Evolutionary conservation across 169 alveolate genomes (phyloP).

Genomic region (Eimeria acervulina): DNA sequence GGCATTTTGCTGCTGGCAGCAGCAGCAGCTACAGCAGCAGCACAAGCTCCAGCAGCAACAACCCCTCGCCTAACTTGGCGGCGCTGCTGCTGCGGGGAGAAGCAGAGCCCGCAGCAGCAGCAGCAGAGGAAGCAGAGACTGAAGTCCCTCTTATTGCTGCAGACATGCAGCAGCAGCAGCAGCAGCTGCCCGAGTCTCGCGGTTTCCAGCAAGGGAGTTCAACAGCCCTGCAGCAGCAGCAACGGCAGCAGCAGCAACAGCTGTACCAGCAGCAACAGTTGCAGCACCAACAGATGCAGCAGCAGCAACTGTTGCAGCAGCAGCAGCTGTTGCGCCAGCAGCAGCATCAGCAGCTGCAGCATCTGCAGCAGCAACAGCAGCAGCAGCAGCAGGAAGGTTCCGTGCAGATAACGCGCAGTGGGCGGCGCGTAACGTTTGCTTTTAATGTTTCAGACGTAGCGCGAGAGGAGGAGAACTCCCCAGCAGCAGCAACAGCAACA

Average conservation of each 20-base stretch:
- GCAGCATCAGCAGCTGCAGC: too few species aligned
- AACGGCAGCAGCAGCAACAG: not conserved
- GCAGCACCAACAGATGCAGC: not conserved
- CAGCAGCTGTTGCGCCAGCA: too few species aligned
- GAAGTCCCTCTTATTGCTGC: not conserved
- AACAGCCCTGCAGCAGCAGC: not conserved
- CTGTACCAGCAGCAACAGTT: not conserved
- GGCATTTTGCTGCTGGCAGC: too few species aligned
- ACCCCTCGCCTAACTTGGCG: not conserved
- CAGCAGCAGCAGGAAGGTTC: conserved; percentile 47
- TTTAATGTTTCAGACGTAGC: not conserved
- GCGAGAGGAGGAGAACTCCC: not conserved
- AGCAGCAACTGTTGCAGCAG: too few species aligned
- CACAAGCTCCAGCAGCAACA: not conserved
- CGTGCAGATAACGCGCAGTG: conserved; percentile 47
- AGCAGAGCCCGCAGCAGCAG: not conserved
- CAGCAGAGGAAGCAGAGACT: conserved; percentile 2
- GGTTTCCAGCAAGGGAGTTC: not conserved
- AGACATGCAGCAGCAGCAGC: not conserved
- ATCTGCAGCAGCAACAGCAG: too few species aligned
- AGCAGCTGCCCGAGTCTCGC: too few species aligned
- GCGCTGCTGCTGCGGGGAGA: not conserved
- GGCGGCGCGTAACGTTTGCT: not conserved
- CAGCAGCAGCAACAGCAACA: conserved; percentile 31
- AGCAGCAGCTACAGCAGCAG: too few species aligned